These are phyloP conservation scores for Juncus effusus DNA, from an alignment of 176 grass and related monocot genomes.

Conservation along the genomic window DNA sequence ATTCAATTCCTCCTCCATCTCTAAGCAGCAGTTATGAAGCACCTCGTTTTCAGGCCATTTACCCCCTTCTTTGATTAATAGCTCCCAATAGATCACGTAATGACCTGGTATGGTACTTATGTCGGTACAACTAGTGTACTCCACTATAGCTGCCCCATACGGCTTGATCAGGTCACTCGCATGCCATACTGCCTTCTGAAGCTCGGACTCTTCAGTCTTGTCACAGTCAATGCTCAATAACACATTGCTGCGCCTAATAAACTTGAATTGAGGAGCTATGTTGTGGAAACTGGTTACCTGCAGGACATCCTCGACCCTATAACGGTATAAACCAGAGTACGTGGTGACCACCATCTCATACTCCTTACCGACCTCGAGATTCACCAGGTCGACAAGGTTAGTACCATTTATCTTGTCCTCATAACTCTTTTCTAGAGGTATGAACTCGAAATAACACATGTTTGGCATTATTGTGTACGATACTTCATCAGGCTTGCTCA, in stretches of 20 bases:
- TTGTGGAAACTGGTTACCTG: constrained; percentile 26
- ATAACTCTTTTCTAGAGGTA: too few relatives aligned
- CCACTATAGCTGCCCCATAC: constrained; percentile 16
- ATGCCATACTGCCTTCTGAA: constrained; percentile 21
- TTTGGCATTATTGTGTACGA: too few relatives aligned
- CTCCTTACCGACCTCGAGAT: constrained; percentile 21
- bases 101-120: too few relatives aligned
- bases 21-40: too few relatives aligned
- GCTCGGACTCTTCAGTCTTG: constrained; percentile 36
- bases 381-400: constrained; percentile 26
- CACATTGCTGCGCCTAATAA: constrained; percentile 27
- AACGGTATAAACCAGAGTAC: constrained; percentile 24
- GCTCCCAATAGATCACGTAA: too few relatives aligned
- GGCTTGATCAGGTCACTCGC: constrained; percentile 7
- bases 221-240: constrained; percentile 26
- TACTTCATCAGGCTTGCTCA: too few relatives aligned
- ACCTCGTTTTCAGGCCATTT: too few relatives aligned
- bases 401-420: too few relatives aligned
- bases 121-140: constrained; percentile 35
- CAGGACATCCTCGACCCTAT: constrained; percentile 31
- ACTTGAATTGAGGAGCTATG: constrained; percentile 26
- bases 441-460: too few relatives aligned
- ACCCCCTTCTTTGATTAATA: too few relatives aligned
- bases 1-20: too few relatives aligned
- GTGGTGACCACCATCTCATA: constrained; percentile 35